phyloP scores from a whole-genome alignment of 805 yeast genomes.

The Lipomyces chichibuensis region DNA sequence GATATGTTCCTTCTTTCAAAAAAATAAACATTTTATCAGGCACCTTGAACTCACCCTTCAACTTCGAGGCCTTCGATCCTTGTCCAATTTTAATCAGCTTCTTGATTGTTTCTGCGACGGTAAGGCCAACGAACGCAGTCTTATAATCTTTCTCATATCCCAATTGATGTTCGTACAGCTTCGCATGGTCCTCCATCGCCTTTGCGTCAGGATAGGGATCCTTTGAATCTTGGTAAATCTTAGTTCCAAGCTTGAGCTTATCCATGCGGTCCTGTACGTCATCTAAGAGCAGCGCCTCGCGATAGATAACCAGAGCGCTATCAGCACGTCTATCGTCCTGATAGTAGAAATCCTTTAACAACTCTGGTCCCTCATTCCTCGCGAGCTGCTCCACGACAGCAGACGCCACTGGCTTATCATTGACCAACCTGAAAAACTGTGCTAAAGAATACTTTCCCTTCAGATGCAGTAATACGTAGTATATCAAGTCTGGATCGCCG shows the following conservation, averaged over 20 bases:
- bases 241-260: conserved; percentile 40
- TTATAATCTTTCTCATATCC: conserved; percentile 50
- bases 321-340: conserved; percentile 64
- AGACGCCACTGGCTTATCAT: conserved; percentile 50
- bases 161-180: conserved; percentile 51
- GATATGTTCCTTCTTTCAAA: conserved; percentile 31
- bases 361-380: conserved; percentile 43
- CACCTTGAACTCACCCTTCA: conserved; percentile 59
- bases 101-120: conserved; percentile 55
- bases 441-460: conserved; percentile 60
- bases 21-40: conserved; percentile 46
- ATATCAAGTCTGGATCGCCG: conserved; percentile 61
- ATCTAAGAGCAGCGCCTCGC: conserved; percentile 35
- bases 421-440: conserved; percentile 69
- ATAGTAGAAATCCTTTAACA: conserved; percentile 59
- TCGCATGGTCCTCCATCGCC: conserved; percentile 51
- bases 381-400: conserved; percentile 48
- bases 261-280: conserved; percentile 38
- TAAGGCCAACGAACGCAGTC: conserved; percentile 47
- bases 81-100: conserved; percentile 56
- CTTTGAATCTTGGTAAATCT: conserved; percentile 45
- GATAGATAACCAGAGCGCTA: conserved; percentile 50
- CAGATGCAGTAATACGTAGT: conserved; percentile 59
- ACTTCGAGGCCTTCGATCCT: conserved; percentile 51
- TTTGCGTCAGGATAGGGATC: conserved; percentile 46